Conservation (phyloP, 2,329 filamentous ascomycete species). For the Stagonosporopsis tanaceti region DNA sequence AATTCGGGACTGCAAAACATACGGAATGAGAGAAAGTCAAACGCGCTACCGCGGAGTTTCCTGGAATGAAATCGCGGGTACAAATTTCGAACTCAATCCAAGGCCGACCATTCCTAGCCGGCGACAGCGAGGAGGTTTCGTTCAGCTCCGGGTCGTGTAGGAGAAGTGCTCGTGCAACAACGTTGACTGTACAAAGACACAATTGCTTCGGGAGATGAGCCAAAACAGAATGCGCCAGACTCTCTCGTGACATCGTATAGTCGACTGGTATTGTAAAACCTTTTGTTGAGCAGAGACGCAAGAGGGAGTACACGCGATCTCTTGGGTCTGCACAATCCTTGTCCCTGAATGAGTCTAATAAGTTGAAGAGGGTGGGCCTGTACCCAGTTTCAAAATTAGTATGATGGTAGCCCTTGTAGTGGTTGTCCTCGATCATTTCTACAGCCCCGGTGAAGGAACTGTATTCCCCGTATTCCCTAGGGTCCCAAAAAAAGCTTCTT, state of each 20-base stretch:
- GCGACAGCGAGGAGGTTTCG: no score
- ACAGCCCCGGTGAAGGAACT: no score
- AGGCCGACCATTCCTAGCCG: no score
- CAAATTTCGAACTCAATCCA: no score
- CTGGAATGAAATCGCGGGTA: no score
- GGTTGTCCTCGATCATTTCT: no score
- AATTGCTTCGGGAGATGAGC: background rate
- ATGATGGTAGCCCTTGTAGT: background rate
- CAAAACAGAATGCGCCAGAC: background rate
- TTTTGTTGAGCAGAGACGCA: background rate
- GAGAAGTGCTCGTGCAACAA: background rate
- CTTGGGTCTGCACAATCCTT: background rate
- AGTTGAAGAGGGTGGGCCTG: background rate
- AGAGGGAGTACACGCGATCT: background rate
- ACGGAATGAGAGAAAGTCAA: no score
- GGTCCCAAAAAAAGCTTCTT: background rate
- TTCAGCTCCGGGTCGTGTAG: no score
- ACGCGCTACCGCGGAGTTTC: no score
- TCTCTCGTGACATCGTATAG: background rate
- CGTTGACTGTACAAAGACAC: background rate
- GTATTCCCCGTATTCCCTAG: no score
- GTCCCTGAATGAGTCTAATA: background rate
- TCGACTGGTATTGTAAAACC: background rate
- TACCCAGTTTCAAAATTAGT: background rate
- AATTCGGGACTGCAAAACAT: no score